Base-by-base conservation (phyloP, 2,329 filamentous ascomycete species). In the Fusarium burgessii region DNA sequence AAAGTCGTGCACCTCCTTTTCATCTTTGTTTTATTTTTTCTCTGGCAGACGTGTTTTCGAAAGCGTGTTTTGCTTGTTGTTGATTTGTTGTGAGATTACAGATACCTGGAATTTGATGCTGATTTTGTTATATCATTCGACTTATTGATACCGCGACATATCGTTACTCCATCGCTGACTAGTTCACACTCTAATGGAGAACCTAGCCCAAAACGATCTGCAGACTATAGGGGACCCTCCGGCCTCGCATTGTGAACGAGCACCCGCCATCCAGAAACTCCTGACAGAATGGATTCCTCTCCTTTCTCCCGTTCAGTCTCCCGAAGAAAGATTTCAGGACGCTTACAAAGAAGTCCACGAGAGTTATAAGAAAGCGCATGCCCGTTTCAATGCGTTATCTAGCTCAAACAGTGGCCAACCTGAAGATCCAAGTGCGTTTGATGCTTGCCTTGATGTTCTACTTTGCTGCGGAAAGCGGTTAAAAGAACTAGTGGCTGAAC, bases 401-500 rank as follows among this genome's bases (percentile, higher is more conserved):
- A 23, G 23, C 23, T 23, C 23, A 23, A 23, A 23, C 23, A 23
- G 23, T 23, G 23, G 23, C 23, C 23, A 23, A 23, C 23, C 23
- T 23, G 23, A 23, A 23, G 23, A 23, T 5, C 23, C 23, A 23
- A 23, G 23, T 23, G 23, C 23, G 23, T 23, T 23, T 5, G 6
- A 23, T 23, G 23, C 23, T 23, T 23, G 23, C 23, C 23, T 23
- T 20, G 25, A 14, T 10, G 6, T 47, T 6, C 27, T 32, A 32
- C 29, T 29, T 29, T 17, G 14, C 45, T 49, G 45, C 3, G 20
- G 20, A 3, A 13, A 6, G 10, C 27, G 20, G 12, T 6, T 50
- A 0, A 35, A 35, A 0, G 4, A 11, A 14, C 6, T 50, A 2
- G 2, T 2, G 8, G 20, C 47, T 1, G 32, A 35, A 4, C 47